Base-by-base conservation (phyloP, 495 filamentous ascomycete genomes). In the Talaromyces adpressus region DNA sequence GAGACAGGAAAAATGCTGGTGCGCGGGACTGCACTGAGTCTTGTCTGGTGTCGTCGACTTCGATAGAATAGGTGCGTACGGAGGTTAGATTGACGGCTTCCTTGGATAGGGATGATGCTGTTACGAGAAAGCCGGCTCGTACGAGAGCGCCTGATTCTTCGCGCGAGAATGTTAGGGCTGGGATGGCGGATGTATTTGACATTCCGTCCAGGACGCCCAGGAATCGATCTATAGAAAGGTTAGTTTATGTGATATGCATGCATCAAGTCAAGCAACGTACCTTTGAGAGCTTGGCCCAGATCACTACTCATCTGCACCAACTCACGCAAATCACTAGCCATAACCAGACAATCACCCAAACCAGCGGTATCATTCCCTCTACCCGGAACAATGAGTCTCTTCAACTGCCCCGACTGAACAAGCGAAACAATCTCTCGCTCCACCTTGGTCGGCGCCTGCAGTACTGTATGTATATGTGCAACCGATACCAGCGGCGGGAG, bases 351-450 rank as follows among this genome's bases (percentile, higher is more conserved):
- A 67, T 95, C 91, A 11, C 88, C 89, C 41, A 90, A 74, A 9
- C 79, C 82, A 0, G 81, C 77, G 11, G 82, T 80, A 63, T 84
- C 84, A 45, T 73, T 79, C 2, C 85, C 88, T 22, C 90, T 77
- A 22, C 85, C 81, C 4, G 89, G 85, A 6, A 95, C 80, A 1
- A 85, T 77, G 34, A 95, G 73, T 64, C 86, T 87, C 57, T 89
- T 81, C 2, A 92, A 67, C 3, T 78, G 77, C 6, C 90, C 90
- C 1, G 73, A 67, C 39, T 76, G 78, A 5, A 85, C 73, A 22
- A 92, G 72, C 59, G 87, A 81, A 22, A 86, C 85, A 27, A 93
- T 82, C 71, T 91, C 91, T 56, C 88, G 79, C 73, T 95, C 92
- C 3, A 86, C 86, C 52, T 78, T 79, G 4, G 91, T 92, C 1